Evolutionary conservation across 164 flowering plant species (phyloP), one percentile per base, ranked within the genome.

Genomic region (Magnolia officinalis): DNA sequence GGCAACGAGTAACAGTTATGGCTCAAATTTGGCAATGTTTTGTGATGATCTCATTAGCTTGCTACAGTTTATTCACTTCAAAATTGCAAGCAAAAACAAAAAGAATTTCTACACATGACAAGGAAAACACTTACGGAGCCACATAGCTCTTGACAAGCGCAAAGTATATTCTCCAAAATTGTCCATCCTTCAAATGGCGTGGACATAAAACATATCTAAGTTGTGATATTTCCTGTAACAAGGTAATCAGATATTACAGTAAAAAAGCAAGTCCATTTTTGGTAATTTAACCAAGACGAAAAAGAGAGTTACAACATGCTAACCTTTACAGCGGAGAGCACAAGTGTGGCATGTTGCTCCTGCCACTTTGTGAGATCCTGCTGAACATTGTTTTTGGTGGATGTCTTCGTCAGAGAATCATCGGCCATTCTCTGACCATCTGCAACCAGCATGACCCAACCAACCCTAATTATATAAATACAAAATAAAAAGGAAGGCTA

Each of bases 141-240:
- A 92, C 87, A 80, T 90, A 91, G 77, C 84, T 91, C 80, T 90
- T 90, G 67, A 92, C 95, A 58, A 94, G 86, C 63, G 89, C 80
- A 76, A 92, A 94, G 78, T 92, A 94, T 74, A 94, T 89, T 81
- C 90, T 90, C 98, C 98, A 94, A 79, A 94, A 94, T 77, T 88
- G 87, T 81, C 94, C 87, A 71, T 93, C 98, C 80, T 84, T 92
- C 98, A 94, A 88, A 76, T 83, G 58, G 19, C 94, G 89, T 71
- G 98, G 97, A 81, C 98, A 94, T 71, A 94, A 81, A 74, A 86
- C 90, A 84, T 94, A 94, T 83, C 97, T 90, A 68, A 94, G 78
- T 81, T 81, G 89, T 63, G 96, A 90, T 45, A 94, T 86, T 84
- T 90, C 97, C 98, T 94, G 93, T 80, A 86, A 73, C 7, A 23